Evolutionary conservation across 2,329 filamentous ascomycete genomes (phyloP).

Genomic region (Arthrinium puccinioides): DNA sequence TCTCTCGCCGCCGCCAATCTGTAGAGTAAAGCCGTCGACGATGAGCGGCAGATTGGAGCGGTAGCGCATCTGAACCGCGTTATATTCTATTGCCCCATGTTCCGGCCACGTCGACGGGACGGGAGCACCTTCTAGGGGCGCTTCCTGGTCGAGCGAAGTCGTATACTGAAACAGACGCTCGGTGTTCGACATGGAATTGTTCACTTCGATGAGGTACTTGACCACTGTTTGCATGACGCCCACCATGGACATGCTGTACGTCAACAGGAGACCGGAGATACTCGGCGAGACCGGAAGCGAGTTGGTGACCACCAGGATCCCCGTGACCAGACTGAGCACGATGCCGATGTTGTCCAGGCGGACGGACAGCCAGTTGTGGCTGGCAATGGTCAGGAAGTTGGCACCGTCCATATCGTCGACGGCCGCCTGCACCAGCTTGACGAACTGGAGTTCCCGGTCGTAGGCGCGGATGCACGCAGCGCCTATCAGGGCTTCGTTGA

Average conservation of each 20-base stretch:
- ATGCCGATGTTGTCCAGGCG: constrained; percentile 80
- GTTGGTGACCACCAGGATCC: constrained; percentile 85
- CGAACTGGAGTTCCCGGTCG: constrained; percentile 69
- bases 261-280: constrained; percentile 79
- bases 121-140: constrained; percentile 68
- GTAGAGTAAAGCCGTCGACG: constrained; percentile 58
- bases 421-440: constrained; percentile 56
- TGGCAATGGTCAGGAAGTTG: constrained; percentile 90
- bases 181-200: constrained; percentile 96
- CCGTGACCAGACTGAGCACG: constrained; percentile 77
- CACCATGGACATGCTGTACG: constrained; percentile 85
- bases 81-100: constrained; percentile 70
- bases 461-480: constrained; percentile 85
- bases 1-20: constrained; percentile 60
- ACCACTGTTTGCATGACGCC: constrained; percentile 95
- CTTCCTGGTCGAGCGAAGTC: constrained; percentile 78
- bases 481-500: constrained; percentile 78
- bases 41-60: constrained; percentile 44
- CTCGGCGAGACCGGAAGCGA: constrained; percentile 81
- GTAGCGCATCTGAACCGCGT: constrained; percentile 41
- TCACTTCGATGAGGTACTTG: constrained; percentile 92
- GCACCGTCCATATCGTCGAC: constrained; percentile 91
- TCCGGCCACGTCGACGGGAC: constrained; percentile 76
- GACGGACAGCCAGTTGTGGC: constrained; percentile 85
- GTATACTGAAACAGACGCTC: constrained; percentile 90